Percentiles rank a stretch among this genome's conserved stretches.
Evolutionary conservation across 2,329 filamentous ascomycete species (phyloP).

Genomic region (Arthrocladium fulminans): DNA sequence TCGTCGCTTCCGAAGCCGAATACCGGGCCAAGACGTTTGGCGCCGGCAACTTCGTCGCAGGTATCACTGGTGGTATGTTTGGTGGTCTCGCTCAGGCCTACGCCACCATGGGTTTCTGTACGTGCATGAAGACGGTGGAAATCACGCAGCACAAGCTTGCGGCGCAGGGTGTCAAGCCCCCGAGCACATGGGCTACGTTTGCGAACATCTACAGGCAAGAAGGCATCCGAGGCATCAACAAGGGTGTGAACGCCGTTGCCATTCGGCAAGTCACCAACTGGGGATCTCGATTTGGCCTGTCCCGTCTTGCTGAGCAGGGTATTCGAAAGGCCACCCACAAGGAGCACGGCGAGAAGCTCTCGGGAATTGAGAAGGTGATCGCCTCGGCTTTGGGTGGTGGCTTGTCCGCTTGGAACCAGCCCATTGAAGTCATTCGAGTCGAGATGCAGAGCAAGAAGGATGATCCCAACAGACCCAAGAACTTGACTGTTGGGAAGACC

Average conservation of each 20-base stretch:
- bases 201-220: constrained; percentile 94
- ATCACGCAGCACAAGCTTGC: constrained; percentile 98
- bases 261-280: constrained; percentile 99
- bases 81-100: constrained; percentile 97
- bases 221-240: constrained; percentile 93
- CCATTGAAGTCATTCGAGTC: constrained; percentile 97
- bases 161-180: constrained; percentile 69
- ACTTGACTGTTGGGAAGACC: constrained; percentile 87
- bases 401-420: constrained; percentile 96
- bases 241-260: constrained; percentile 94
- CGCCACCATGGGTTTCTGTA: constrained; percentile 99
- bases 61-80: constrained; percentile 83
- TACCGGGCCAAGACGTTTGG: constrained; percentile 80
- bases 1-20: constrained; percentile 96
- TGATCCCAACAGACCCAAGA: constrained; percentile 96
- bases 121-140: constrained; percentile 99
- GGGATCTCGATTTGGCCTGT: constrained; percentile 92
- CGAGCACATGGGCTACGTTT: constrained; percentile 89
- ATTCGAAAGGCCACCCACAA: constrained; percentile 75
- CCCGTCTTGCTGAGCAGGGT: constrained; percentile 77
- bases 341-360: constrained; percentile 67
- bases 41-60: constrained; percentile 75
- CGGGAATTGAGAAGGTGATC: constrained; percentile 74
- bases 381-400: constrained; percentile 85
- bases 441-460: constrained; percentile 99